Percentiles rank a stretch among this genome's conserved stretches.
These are phyloP conservation scores for Beta macrorhiza DNA, from an alignment of 179 eudicot species.

Conservation along the genomic window DNA sequence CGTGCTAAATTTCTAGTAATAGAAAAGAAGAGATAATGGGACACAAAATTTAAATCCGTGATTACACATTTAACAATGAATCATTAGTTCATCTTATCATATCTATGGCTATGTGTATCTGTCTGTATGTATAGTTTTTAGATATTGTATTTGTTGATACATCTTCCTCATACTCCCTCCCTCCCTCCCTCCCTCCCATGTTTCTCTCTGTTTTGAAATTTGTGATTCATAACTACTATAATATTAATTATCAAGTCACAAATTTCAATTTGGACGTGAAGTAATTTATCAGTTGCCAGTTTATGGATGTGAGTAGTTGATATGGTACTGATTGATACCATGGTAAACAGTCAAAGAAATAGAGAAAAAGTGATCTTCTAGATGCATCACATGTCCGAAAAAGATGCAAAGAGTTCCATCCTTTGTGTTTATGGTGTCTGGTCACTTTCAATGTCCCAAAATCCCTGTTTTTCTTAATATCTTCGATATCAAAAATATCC, in stretches of 20 bases:
- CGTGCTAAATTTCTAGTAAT: neutral
- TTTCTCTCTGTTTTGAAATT: too few species aligned
- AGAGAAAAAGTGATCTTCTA: neutral
- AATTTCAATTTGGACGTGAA: neutral
- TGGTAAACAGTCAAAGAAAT: neutral
- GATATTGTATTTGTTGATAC: neutral
- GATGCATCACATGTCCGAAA: neutral
- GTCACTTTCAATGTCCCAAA: neutral
- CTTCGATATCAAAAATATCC: neutral
- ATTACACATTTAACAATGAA: neutral
- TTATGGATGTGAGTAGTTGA: neutral
- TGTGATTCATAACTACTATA: neutral
- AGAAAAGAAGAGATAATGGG: neutral
- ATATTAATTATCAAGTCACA: neutral
- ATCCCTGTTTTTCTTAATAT: neutral
- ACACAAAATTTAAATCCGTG: neutral
- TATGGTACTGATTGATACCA: neutral
- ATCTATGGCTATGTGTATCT: neutral
- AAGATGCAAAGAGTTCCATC: neutral
- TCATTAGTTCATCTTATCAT: neutral
- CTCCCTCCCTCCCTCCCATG: neutral
- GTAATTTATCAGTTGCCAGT: neutral
- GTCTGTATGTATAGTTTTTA: neutral
- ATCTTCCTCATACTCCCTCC: neutral
- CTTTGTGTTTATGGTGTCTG: neutral